A percentile compares a stretch with the other conserved stretches of the same genome.
These are phyloP conservation scores for Leishmania major DNA, from an alignment of 208 protist genomes.

Conservation along the genomic window DNA sequence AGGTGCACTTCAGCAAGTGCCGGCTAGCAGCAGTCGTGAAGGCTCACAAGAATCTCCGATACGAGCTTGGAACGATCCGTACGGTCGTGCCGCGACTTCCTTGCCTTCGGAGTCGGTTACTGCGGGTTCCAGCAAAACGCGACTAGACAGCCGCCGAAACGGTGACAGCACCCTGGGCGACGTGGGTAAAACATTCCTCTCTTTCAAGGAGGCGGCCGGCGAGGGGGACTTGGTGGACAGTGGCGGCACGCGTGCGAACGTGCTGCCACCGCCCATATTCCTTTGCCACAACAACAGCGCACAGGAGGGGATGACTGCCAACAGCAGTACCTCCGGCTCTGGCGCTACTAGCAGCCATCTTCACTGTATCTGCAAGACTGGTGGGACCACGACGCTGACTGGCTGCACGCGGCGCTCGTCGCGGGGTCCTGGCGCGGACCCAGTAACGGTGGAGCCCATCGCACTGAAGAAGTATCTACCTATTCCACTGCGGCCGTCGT, in stretches of 20 bases:
- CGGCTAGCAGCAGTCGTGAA: neutral
- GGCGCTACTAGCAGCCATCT: slow-evolving; percentile 1
- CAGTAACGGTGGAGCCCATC: slow-evolving; percentile 12
- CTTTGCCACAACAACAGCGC: neutral
- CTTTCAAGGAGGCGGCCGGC: neutral
- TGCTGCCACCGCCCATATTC: slow-evolving; percentile 29
- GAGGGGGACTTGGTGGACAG: neutral
- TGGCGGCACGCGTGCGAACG: slow-evolving; percentile 5
- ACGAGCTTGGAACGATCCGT: neutral
- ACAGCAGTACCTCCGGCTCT: neutral
- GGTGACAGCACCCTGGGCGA: neutral
- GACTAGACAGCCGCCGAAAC: neutral
- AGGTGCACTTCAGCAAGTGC: neutral
- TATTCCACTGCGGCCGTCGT: neutral
- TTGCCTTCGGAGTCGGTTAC: neutral
- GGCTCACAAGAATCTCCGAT: neutral
- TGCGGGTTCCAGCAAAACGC: neutral
- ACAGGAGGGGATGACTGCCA: neutral
- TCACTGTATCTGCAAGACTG: neutral
- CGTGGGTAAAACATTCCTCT: neutral
- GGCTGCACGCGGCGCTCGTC: slow-evolving; percentile 1
- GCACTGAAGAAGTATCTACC: slow-evolving; percentile 2
- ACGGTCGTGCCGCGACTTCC: neutral
- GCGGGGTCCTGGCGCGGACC: slow-evolving; percentile 1
- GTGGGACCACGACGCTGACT: neutral